Percentiles rank a stretch among this genome's conserved stretches.
Evolutionary conservation across 2,329 filamentous ascomycete genomes (phyloP).

Genomic region (Scolecobasidium constrictum): DNA sequence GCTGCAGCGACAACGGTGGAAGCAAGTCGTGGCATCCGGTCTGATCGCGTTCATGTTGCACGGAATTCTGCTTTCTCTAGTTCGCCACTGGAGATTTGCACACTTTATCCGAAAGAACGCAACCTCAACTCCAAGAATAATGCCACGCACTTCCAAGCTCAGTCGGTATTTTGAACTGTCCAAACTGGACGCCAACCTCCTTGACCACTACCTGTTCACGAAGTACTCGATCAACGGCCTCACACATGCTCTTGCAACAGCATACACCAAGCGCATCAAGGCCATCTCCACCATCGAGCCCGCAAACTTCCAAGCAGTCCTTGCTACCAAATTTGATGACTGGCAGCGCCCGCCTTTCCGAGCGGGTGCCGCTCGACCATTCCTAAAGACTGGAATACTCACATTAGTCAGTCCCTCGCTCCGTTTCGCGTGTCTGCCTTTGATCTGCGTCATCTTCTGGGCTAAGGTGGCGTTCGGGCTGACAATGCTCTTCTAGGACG

Average conservation of each 20-base stretch:
- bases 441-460: neutral
- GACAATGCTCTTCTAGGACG: neutral
- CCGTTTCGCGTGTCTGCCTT: neutral
- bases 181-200: neutral
- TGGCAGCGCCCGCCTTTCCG: conserved; percentile 22
- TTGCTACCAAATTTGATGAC: conserved; percentile 35
- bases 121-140: neutral
- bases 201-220: neutral
- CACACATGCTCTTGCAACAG: neutral
- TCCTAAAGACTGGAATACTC: conserved; percentile 7
- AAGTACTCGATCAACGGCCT: neutral
- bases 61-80: too few relatives aligned
- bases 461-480: neutral
- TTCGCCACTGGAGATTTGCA: too few relatives aligned
- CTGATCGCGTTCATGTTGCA: too few relatives aligned
- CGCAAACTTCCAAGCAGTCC: conserved; percentile 35
- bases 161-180: neutral
- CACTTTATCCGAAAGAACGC: too few relatives aligned
- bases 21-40: too few relatives aligned
- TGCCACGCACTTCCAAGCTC: neutral
- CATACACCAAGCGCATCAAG: neutral
- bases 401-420: neutral
- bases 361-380: neutral
- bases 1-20: too few relatives aligned
- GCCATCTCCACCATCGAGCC: conserved; percentile 22